These are phyloP conservation scores for Aurifilum marmelostoma DNA, from an alignment of 2,329 filamentous ascomycete species.

Conservation along the genomic window DNA sequence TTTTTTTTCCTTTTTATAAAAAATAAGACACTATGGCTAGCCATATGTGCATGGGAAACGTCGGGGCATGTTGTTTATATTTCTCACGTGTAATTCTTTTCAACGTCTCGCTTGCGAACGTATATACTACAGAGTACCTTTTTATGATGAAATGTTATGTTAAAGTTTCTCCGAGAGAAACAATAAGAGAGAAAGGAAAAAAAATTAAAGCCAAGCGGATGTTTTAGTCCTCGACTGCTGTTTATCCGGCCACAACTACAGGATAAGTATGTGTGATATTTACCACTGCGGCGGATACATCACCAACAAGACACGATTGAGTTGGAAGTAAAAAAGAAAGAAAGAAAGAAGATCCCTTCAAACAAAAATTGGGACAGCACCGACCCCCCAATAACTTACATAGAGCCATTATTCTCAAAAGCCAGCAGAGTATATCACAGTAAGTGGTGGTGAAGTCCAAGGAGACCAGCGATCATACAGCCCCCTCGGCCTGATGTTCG, in stretches of 20 bases:
- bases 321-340: no score
- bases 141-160: not conserved
- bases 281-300: not conserved
- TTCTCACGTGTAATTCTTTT: slow-evolving; percentile 1
- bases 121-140: not conserved
- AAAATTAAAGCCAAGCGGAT: no score
- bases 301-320: not conserved
- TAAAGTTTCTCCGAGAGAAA: not conserved
- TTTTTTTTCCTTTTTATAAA: not conserved
- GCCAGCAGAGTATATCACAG: no score
- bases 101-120: not conserved
- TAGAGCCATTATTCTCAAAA: no score
- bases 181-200: no score
- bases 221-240: not conserved
- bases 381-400: no score
- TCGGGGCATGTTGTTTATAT: not conserved
- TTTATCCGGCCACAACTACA: not conserved
- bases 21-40: not conserved
- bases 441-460: not conserved
- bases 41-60: not conserved
- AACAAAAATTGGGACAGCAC: not conserved
- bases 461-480: slow-evolving; percentile 4
- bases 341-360: no score
- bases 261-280: not conserved
- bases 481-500: slow-evolving; percentile 1